phyloP scores from a whole-genome alignment of 192 early-diverging fungal species.

The Coemansia sp. region DNA sequence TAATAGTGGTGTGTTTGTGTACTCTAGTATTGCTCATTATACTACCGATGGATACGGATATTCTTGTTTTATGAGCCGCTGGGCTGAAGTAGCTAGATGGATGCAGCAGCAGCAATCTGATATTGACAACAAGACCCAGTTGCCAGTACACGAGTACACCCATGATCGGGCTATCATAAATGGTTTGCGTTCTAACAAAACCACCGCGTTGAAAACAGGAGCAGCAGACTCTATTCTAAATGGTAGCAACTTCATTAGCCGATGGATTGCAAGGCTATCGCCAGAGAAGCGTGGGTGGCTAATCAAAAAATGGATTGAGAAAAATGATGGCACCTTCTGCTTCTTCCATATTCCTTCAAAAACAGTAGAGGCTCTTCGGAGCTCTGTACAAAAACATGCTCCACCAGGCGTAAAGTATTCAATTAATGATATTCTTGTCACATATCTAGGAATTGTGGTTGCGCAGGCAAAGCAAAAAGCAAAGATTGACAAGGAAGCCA shows the following conservation, averaged over 20 bases:
- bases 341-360: too few species aligned
- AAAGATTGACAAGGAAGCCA: not conserved
- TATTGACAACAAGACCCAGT: not conserved
- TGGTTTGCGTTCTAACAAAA: not conserved
- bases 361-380: too few species aligned
- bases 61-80: constrained; percentile 16
- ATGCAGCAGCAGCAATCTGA: not conserved
- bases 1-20: constrained; percentile 27
- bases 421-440: too few species aligned
- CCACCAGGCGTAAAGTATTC: too few species aligned
- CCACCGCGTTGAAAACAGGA: not conserved
- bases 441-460: too few species aligned
- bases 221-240: not conserved
- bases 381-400: too few species aligned
- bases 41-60: constrained; percentile 17
- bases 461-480: too few species aligned
- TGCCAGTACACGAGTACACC: not conserved
- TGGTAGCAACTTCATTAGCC: not conserved
- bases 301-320: not conserved
- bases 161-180: not conserved
- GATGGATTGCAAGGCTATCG: constrained; percentile 13
- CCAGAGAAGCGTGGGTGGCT: constrained; percentile 7
- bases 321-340: not conserved
- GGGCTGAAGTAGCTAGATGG: not conserved
- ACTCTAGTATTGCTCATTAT: constrained; percentile 16